Evolutionary conservation across 352 stramenopile genomes (phyloP).

Genomic region (Globisporangium polare): DNA sequence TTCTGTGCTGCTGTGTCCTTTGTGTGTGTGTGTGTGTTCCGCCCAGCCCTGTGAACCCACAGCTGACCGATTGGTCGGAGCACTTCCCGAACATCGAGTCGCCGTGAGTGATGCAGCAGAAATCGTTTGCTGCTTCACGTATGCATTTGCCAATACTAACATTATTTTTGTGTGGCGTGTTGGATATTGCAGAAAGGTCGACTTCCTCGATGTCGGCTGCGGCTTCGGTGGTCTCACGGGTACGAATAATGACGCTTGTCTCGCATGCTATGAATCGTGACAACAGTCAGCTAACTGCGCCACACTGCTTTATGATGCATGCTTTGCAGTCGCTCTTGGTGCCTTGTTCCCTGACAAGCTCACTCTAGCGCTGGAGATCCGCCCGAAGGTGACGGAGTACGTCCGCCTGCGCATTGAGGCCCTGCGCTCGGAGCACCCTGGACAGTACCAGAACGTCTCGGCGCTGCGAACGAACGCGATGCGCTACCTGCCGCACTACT

Average conservation of each 20-base stretch:
- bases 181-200: constrained; percentile 58
- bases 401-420: constrained; percentile 90
- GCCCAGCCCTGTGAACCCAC: constrained; percentile 71
- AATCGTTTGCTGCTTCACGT: not conserved
- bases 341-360: constrained; percentile 91
- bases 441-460: constrained; percentile 94
- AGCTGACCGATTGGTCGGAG: constrained; percentile 91
- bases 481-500: constrained; percentile 88
- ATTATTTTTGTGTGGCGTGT: not conserved
- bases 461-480: constrained; percentile 97
- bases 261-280: not conserved
- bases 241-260: constrained; percentile 15
- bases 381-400: constrained; percentile 93
- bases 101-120: constrained; percentile 34
- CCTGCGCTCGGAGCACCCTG: constrained; percentile 69
- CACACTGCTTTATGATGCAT: not conserved
- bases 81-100: constrained; percentile 89
- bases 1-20: not conserved
- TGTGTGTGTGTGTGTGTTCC: not conserved
- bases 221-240: constrained; percentile 96
- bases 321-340: constrained; percentile 79
- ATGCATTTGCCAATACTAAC: not conserved
- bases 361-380: constrained; percentile 97
- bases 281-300: not conserved
- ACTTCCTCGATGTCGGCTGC: constrained; percentile 96